Percentiles rank a stretch among this genome's conserved stretches.
These are phyloP conservation scores for Quercus mongolica DNA, from an alignment of 306 rosid genomes.

Conservation along the genomic window DNA sequence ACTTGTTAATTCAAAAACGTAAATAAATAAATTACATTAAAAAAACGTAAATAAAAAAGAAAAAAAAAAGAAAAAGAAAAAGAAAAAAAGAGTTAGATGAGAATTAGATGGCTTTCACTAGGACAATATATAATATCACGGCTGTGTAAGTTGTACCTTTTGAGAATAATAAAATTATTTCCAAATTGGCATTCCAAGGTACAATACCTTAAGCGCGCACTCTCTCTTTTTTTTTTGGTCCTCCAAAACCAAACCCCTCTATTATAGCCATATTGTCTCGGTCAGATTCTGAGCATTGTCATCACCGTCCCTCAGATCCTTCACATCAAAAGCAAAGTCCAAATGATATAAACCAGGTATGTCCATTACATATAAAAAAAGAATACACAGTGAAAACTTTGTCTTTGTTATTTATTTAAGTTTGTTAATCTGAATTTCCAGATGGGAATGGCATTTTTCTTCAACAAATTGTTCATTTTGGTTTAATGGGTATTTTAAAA, in stretches of 20 bases:
- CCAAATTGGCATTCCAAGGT: not conserved
- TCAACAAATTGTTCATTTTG: not conserved
- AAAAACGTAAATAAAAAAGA: too few relatives aligned
- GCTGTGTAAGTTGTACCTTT: too few relatives aligned
- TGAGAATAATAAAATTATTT: too few relatives aligned
- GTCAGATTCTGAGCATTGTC: not conserved
- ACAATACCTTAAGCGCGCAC: slow-evolving; percentile 26
- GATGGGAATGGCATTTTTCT: not conserved
- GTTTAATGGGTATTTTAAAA: not conserved
- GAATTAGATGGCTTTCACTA: too few relatives aligned
- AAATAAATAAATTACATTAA: too few relatives aligned
- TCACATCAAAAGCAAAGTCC: slow-evolving; percentile 2
- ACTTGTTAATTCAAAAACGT: too few relatives aligned
- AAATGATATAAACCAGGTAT: slow-evolving; percentile 18
- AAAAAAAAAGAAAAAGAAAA: too few relatives aligned
- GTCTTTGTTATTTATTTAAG: not conserved
- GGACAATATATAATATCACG: too few relatives aligned
- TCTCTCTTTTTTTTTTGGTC: not conserved
- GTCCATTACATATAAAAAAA: not conserved
- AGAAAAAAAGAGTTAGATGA: too few relatives aligned
- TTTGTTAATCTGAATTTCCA: not conserved
- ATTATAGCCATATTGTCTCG: not conserved
- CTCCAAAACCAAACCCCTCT: not conserved
- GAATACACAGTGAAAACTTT: not conserved
- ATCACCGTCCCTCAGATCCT: slow-evolving; percentile 34